Evolutionary conservation across 495 filamentous ascomycete genomes (phyloP).

Genomic region (Penicillium parvum): DNA sequence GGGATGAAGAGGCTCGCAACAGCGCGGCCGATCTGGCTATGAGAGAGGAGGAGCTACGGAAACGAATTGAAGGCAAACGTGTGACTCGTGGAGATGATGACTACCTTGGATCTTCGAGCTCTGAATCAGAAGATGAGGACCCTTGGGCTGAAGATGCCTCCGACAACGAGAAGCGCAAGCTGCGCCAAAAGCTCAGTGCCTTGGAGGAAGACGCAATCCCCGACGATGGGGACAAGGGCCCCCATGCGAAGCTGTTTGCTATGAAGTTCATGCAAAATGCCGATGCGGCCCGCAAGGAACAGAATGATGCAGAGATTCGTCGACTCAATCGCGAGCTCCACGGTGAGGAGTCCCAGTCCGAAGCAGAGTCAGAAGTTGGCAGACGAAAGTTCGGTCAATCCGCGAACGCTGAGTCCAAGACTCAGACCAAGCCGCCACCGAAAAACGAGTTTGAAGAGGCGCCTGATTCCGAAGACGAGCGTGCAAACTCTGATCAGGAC

Average conservation of each 20-base stretch:
- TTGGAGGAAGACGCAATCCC: conserved; percentile 46
- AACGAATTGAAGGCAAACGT: conserved; percentile 75
- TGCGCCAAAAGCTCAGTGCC: conserved; percentile 54
- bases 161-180: conserved; percentile 48
- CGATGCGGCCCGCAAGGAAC: conserved; percentile 66
- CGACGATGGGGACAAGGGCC: conserved; percentile 34
- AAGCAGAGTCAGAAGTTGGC: conserved; percentile 54
- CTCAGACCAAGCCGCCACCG: conserved; percentile 18
- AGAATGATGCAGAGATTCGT: conserved; percentile 78
- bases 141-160: conserved; percentile 50
- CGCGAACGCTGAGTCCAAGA: conserved; percentile 21
- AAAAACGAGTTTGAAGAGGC: conserved; percentile 60
- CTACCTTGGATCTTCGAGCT: conserved; percentile 43
- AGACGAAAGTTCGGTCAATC: conserved; percentile 61
- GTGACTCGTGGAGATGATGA: conserved; percentile 49
- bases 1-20: conserved; percentile 77
- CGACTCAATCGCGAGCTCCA: conserved; percentile 68
- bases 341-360: conserved; percentile 51
- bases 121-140: conserved; percentile 57
- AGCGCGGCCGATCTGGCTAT: conserved; percentile 78
- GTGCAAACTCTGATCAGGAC: conserved; percentile 22
- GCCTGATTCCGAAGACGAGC: conserved; percentile 51
- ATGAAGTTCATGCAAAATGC: conserved; percentile 94
- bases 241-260: conserved; percentile 53
- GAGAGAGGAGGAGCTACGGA: conserved; percentile 78